A percentile compares a stretch with the other conserved stretches of the same genome.
Conservation (phyloP, 2,329 filamentous ascomycete species). For the Exophiala sp. region DNA sequence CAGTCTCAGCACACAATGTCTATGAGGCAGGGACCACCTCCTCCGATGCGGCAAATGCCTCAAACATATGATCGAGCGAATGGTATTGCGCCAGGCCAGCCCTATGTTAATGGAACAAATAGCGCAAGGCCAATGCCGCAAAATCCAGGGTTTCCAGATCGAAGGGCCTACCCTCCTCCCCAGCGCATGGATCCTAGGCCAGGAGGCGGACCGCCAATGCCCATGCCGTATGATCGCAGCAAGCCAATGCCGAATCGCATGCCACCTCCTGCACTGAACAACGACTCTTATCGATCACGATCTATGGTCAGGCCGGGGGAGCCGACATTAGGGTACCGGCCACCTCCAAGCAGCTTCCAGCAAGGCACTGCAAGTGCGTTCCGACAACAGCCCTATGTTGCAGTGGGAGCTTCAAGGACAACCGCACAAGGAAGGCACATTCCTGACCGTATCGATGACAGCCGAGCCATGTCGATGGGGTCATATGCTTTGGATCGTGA, state of each 20-base stretch:
- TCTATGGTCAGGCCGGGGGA: constrained; percentile 77
- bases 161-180: constrained; percentile 68
- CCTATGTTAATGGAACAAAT: constrained; percentile 26
- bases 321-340: constrained; percentile 63
- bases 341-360: constrained; percentile 60
- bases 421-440: constrained; percentile 90
- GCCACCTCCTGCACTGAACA: constrained; percentile 70
- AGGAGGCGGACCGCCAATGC: constrained; percentile 35
- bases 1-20: constrained; percentile 42
- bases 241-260: constrained; percentile 58
- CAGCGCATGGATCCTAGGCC: constrained; percentile 65
- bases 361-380: constrained; percentile 70
- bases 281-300: constrained; percentile 85
- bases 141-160: constrained; percentile 59
- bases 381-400: constrained; percentile 70
- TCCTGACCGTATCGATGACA: constrained; percentile 86
- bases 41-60: constrained; percentile 43
- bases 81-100: constrained; percentile 38
- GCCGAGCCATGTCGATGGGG: constrained; percentile 94
- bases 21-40: constrained; percentile 40
- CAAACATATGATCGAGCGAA: constrained; percentile 44
- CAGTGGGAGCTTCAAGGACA: constrained; percentile 59
- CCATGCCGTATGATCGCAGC: constrained; percentile 50
- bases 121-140: constrained; percentile 38
- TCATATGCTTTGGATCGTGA: constrained; percentile 71